These are phyloP conservation scores for Thoreauomyces humboldtii DNA, from an alignment of 192 early-diverging fungal genomes.

Conservation along the genomic window DNA sequence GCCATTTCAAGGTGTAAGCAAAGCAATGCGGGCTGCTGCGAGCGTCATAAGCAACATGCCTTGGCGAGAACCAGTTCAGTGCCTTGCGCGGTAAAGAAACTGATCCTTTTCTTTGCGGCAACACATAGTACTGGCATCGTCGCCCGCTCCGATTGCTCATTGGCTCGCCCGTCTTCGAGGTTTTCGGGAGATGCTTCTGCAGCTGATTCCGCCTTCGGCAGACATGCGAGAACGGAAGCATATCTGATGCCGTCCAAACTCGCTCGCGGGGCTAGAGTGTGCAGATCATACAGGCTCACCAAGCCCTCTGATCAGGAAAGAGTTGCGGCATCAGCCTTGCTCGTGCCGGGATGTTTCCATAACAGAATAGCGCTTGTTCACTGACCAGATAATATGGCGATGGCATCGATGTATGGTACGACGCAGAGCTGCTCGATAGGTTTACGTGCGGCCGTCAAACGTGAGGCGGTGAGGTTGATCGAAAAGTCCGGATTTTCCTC, in stretches of 20 bases:
- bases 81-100: slow-evolving; percentile 74
- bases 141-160: too few relatives aligned
- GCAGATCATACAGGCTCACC: slow-evolving; percentile 73
- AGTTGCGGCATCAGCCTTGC: too few relatives aligned
- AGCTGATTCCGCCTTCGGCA: too few relatives aligned
- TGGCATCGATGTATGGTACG: not conserved
- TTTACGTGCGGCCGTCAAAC: slow-evolving; percentile 28
- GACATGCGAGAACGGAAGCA: too few relatives aligned
- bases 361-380: too few relatives aligned
- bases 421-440: slow-evolving; percentile 27
- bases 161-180: too few relatives aligned
- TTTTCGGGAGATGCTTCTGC: too few relatives aligned
- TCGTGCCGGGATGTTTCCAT: too few relatives aligned
- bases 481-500: slow-evolving; percentile 43
- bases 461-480: slow-evolving; percentile 36
- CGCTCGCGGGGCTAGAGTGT: slow-evolving; percentile 64
- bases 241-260: slow-evolving; percentile 66
- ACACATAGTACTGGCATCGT: slow-evolving; percentile 46
- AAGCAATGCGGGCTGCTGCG: not conserved
- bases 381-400: too few relatives aligned
- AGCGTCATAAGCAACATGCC: too few relatives aligned
- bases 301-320: slow-evolving; percentile 74
- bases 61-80: slow-evolving; percentile 63
- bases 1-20: not conserved
- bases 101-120: slow-evolving; percentile 65